Conservation (phyloP, 805 yeast species). For the Ascoidea asiatica region DNA sequence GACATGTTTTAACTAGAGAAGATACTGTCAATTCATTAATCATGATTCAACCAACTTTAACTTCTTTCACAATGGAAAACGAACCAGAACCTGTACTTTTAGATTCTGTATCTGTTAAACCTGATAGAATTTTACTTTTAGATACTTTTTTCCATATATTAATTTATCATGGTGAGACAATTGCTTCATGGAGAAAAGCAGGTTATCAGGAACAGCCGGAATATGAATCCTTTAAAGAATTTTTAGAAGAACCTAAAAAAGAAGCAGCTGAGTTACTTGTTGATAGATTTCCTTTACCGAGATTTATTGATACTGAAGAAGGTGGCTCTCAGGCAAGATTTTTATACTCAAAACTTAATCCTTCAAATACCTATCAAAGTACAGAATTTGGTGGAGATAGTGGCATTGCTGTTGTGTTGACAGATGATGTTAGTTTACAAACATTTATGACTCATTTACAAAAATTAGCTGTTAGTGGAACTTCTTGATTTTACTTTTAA, state of each 20-base stretch:
- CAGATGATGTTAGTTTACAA: conserved; percentile 92
- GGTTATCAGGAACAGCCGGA: conserved; percentile 51
- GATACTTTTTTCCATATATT: conserved; percentile 62
- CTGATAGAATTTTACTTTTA: conserved; percentile 39
- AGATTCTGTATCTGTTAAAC: conserved; percentile 49
- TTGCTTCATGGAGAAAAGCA: conserved; percentile 54
- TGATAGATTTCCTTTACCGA: conserved; percentile 59
- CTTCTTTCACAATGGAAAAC: conserved; percentile 33
- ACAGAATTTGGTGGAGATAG: conserved; percentile 13
- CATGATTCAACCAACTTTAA: conserved; percentile 60
- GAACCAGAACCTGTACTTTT: conserved; percentile 54
- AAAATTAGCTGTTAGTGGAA: conserved; percentile 64
- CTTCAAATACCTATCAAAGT: conserved; percentile 41
- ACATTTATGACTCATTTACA: conserved; percentile 92
- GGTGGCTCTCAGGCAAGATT: conserved; percentile 70
- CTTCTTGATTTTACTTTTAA: conserved; percentile 1
- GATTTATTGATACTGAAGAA: conserved; percentile 62
- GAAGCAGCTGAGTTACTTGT: conserved; percentile 54
- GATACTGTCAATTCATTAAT: conserved; percentile 45
- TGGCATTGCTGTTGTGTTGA: conserved; percentile 66
- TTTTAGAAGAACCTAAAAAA: conserved; percentile 44
- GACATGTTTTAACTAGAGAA: conserved; percentile 50
- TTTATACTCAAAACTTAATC: conserved; percentile 55
- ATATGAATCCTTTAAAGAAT: conserved; percentile 43
- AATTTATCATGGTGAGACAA: conserved; percentile 51